Percentiles rank a stretch among this genome's conserved stretches.
These are phyloP conservation scores for Casuarina equisetifolia DNA, from an alignment of 306 rosid species.

Conservation along the genomic window DNA sequence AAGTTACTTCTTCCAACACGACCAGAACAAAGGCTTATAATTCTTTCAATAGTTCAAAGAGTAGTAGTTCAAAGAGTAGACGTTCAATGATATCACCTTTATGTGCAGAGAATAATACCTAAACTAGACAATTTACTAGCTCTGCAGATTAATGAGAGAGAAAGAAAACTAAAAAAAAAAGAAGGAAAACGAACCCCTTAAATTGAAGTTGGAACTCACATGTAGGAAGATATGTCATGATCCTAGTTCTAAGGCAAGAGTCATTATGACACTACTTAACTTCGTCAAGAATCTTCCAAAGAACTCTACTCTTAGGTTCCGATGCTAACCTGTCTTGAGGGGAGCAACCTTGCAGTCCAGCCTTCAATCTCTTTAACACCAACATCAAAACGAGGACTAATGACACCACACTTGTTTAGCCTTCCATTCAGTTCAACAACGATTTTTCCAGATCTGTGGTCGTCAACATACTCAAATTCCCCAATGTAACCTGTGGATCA, in stretches of 20 bases:
- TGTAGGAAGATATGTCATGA: background rate
- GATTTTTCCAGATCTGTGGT: constrained; percentile 64
- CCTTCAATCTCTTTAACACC: constrained; percentile 69
- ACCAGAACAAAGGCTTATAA: background rate
- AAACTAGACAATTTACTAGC: background rate
- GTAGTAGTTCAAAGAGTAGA: background rate
- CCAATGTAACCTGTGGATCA: constrained; percentile 52
- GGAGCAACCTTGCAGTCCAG: constrained; percentile 68
- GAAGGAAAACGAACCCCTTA: background rate
- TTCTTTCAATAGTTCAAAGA: background rate
- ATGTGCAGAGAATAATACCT: background rate
- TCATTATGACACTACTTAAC: background rate
- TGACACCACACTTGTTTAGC: constrained; percentile 66
- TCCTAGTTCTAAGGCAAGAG: background rate
- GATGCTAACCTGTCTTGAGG: constrained; percentile 61
- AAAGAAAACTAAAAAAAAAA: no score
- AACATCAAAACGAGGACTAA: constrained; percentile 67
- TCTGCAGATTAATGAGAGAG: background rate
- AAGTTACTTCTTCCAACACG: background rate
- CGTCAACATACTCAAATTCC: constrained; percentile 64
- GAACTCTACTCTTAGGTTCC: background rate
- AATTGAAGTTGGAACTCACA: background rate
- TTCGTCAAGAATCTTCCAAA: background rate
- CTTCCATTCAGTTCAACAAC: constrained; percentile 68
- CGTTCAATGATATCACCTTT: background rate